phyloP scores from a whole-genome alignment of 768 basidiomycete species.

The Stropharia rugosoannulata region DNA sequence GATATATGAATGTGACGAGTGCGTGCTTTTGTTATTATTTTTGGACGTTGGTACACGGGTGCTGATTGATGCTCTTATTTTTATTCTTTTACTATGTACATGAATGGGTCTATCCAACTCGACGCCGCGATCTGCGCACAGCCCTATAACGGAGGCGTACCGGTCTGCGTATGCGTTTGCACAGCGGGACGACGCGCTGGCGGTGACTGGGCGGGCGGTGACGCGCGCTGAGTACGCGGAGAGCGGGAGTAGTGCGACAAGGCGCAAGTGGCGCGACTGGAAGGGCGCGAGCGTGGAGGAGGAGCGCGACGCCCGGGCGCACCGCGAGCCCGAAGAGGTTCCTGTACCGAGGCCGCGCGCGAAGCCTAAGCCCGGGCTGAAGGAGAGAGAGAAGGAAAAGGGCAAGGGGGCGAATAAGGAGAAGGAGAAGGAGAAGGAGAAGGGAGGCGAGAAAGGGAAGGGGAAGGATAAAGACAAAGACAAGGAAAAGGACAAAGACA shows the following conservation, averaged over 20 bases:
- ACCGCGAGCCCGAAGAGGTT: background rate
- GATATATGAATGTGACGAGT: conserved; percentile 77
- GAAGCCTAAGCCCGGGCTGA: background rate
- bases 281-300: conserved; percentile 37
- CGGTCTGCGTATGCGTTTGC: conserved; percentile 60
- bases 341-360: background rate
- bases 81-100: background rate
- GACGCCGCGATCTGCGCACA: conserved; percentile 23
- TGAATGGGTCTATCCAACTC: background rate
- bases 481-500: background rate
- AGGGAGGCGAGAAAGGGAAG: conserved; percentile 58
- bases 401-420: conserved; percentile 30
- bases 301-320: conserved; percentile 11
- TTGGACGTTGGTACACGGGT: too few relatives aligned
- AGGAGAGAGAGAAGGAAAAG: conserved; percentile 65
- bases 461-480: conserved; percentile 30
- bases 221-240: conserved; percentile 86
- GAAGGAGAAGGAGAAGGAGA: conserved; percentile 43
- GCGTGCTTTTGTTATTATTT: conserved; percentile 25
- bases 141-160: conserved; percentile 69
- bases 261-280: conserved; percentile 74
- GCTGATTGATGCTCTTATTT: conserved; percentile 1
- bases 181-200: background rate
- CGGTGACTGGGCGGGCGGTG: conserved; percentile 44
- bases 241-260: conserved; percentile 70